Base-by-base conservation (phyloP, 1,284 basidiomycete genomes). In the Marasmius oreades region DNA sequence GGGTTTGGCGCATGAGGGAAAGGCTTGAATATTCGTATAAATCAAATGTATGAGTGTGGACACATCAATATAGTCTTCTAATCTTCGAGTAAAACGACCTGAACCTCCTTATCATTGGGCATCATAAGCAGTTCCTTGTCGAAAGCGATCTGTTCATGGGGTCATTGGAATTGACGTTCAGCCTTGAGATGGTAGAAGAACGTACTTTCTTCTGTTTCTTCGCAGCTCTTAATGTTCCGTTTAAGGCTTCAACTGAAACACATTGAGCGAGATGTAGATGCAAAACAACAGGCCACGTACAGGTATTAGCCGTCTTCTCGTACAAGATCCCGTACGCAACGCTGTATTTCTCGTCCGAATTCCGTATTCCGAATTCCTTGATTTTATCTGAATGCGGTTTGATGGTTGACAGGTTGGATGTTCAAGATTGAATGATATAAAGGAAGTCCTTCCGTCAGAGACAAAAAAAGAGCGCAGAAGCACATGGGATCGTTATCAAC, bases 121-220 rank as follows among this genome's bases (percentile, higher is more conserved):
- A 77, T 76, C 74, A 78, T 76, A 59, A 78, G 59, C 11, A 78
- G 64, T 60, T 77, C 77, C 12, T 67, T 72, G 36, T 74, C 68
- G 55, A 77, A 78, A 4, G 70, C 57, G n/a, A 77, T 74, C 76
- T 78, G 54, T 31, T 26, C 2, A 7, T n/a, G 16, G 16, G 7
- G 26, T 33, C 14, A 33, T 26, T 18, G 4, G 31, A 42, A 53
- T 12, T 34, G 33, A 22, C 8, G 22, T 26, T 52, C 24, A 46
- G 24, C 4, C 20, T 26, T 24, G 16, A 51, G n/a, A 26, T 37
- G 24, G 16, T 6, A 23, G 5, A 12, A 31, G 12, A 23, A 20
- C 55, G 22, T 53, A 74, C 77, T 71, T 75, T 76, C 63, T 77
- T 77, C 64, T 77, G 75, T 51, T 70, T 66, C 60, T 77, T 78